A percentile compares a stretch with the other conserved stretches of the same genome.
These are phyloP conservation scores for Sinapis alba DNA, from an alignment of 441 rosid species.

Conservation along the genomic window DNA sequence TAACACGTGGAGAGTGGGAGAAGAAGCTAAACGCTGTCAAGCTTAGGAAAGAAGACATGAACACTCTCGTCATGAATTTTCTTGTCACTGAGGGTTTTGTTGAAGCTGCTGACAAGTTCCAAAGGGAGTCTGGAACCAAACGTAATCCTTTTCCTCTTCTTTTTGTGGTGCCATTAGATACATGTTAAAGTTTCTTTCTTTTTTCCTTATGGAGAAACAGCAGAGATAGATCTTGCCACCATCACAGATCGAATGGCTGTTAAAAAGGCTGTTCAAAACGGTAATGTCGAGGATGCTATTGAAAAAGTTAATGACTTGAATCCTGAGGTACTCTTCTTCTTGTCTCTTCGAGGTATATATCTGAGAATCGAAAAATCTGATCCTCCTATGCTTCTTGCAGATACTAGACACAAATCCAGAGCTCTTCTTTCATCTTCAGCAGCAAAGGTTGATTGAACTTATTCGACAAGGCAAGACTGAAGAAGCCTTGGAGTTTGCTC, in stretches of 20 bases:
- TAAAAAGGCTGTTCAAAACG: slow-evolving; percentile 92
- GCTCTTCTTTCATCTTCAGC: slow-evolving; percentile 97
- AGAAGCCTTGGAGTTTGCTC: slow-evolving; percentile 97
- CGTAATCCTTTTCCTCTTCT: slow-evolving; percentile 66
- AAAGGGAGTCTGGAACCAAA: slow-evolving; percentile 89
- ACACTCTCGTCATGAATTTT: slow-evolving; percentile 93
- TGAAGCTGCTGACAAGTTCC: slow-evolving; percentile 90
- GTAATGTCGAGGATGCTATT: slow-evolving; percentile 95
- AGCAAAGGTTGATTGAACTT: slow-evolving; percentile 92
- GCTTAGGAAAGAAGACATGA: slow-evolving; percentile 94
- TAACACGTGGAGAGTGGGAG: slow-evolving; percentile 91
- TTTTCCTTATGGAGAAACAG: slow-evolving; percentile 63
- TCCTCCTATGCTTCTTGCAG: slow-evolving; percentile 45
- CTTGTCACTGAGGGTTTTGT: slow-evolving; percentile 95
- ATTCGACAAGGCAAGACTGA: slow-evolving; percentile 88
- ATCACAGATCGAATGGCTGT: slow-evolving; percentile 94
- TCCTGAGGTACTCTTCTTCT: slow-evolving; percentile 64
- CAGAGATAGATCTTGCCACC: slow-evolving; percentile 91
- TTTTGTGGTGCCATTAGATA: background rate
- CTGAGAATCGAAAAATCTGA: background rate
- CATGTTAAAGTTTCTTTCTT: background rate
- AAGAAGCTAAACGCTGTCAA: slow-evolving; percentile 81
- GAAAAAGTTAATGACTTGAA: slow-evolving; percentile 93
- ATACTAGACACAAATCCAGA: slow-evolving; percentile 93
- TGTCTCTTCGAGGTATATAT: no score